Base-by-base conservation (phyloP, 768 basidiomycete genomes). In the Amanita rimosa region DNA sequence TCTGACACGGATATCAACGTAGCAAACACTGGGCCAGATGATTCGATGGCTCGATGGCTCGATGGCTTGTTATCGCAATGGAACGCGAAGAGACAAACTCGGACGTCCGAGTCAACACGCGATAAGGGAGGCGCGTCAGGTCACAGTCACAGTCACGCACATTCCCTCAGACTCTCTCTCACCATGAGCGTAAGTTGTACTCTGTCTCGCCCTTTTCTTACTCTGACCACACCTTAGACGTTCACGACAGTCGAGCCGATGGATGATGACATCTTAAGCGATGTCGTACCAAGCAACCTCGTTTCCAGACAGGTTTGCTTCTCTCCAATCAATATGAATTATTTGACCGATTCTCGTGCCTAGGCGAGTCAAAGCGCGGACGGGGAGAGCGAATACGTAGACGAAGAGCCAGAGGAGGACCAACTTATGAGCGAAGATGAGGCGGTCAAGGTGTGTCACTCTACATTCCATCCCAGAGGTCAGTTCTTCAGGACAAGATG, bases 241-340 rank as follows among this genome's bases (percentile, higher is more conserved):
- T 71, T 72, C 49, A 72, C 68, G 9, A 57, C 69, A 0, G 64
- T 60, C 21, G 63, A 65, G 34, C 58, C 64, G 21, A 68, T 67
- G 62, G 74, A 78, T 9, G 91, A 92, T 46, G 92, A 94, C 63
- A 83, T 90, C 44, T 74, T 96, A 52, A 89, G 86, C 58, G 92
- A 95, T 62, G 78, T 94, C 50, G 82, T 95, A 6, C 92, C 92
- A 2, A 86, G 83, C 62, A 89, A 91, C 61, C 90, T 94, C 54
- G 83, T 93, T 40, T 93, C 90, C 48, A 79, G 92, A 58, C 85
- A 89, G 71, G 90, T 85, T 58, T 50, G 72, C 24, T 8, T 34
- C 22, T 10, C 8, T n/a, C 22, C 10, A 22, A 31, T 44, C 13
- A 24, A 24, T 24, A 35, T 1, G 42, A n/a, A 13, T 13, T 39